A percentile compares a stretch with the other conserved stretches of the same genome.
Conservation (phyloP, 129 eudicot species). For the Artemisia annua region DNA sequence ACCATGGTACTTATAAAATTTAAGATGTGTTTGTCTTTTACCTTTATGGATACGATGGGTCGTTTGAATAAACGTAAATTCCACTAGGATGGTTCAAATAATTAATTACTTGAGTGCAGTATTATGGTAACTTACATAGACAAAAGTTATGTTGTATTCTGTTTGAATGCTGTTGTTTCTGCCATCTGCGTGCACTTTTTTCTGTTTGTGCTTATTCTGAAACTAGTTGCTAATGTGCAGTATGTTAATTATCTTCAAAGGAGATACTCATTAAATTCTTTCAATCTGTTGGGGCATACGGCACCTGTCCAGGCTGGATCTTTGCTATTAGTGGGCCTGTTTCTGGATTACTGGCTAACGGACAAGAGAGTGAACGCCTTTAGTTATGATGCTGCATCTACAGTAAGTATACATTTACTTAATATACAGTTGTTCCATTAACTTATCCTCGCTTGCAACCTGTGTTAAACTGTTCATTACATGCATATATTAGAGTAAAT, state of each 20-base stretch:
- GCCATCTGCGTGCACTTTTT: not conserved
- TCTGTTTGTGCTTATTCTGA: not conserved
- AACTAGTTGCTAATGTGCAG: constrained; percentile 36
- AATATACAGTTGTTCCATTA: constrained; percentile 1
- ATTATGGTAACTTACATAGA: not conserved
- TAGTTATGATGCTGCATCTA: constrained; percentile 48
- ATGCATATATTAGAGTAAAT: no score
- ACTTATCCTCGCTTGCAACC: no score
- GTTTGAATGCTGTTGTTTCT: not conserved
- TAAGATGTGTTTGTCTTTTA: no score
- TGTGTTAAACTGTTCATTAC: no score
- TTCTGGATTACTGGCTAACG: constrained; percentile 86
- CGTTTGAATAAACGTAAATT: no score
- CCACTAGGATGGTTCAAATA: no score
- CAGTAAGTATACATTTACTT: constrained; percentile 47
- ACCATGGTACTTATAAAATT: no score
- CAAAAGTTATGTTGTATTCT: not conserved
- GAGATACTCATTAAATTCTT: constrained; percentile 78
- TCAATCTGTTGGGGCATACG: constrained; percentile 88
- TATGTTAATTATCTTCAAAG: constrained; percentile 86
- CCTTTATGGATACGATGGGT: no score
- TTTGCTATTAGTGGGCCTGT: constrained; percentile 73
- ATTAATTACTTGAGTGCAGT: not conserved
- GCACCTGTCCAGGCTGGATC: constrained; percentile 93
- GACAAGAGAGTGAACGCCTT: constrained; percentile 64